Evolutionary conservation across 2,329 filamentous ascomycete genomes (phyloP).

Genomic region (Aureobasidium namibiae): DNA sequence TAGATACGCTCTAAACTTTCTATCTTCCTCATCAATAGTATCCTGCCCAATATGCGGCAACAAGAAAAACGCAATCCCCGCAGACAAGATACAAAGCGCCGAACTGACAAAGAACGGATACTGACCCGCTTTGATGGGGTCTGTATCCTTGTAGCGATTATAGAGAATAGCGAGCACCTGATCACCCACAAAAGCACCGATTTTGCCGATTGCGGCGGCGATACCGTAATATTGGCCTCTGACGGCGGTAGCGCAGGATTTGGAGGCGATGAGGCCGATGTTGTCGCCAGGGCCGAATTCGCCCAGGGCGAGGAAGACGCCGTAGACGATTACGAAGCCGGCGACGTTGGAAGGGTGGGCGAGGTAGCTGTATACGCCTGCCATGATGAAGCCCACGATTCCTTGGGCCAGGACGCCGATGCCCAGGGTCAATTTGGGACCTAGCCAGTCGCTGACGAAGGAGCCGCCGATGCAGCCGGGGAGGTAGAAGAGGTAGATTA

Average conservation of each 20-base stretch:
- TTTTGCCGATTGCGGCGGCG: conserved; percentile 65
- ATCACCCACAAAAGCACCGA: conserved; percentile 72
- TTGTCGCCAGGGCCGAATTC: conserved; percentile 86
- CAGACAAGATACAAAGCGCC: conserved; percentile 66
- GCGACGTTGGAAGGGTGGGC: conserved; percentile 58
- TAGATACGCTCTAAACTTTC: conserved; percentile 65
- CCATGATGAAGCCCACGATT: conserved; percentile 81
- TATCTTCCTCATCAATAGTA: conserved; percentile 72
- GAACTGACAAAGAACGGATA: conserved; percentile 87
- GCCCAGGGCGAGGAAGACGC: conserved; percentile 66
- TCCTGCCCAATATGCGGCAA: conserved; percentile 74
- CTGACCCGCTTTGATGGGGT: conserved; percentile 53
- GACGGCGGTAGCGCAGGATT: conserved; percentile 79
- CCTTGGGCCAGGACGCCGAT: conserved; percentile 65
- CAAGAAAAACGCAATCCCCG: conserved; percentile 55
- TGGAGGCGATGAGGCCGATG: conserved; percentile 77
- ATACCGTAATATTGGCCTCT: conserved; percentile 66
- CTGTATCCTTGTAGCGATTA: conserved; percentile 48
- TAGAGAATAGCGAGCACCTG: conserved; percentile 70
- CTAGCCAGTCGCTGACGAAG: conserved; percentile 68
- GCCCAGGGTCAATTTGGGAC: conserved; percentile 66
- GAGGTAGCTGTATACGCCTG: conserved; percentile 66
- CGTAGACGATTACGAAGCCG: conserved; percentile 72
- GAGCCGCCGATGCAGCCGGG: conserved; percentile 74
- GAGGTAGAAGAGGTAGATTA: conserved; percentile 84